These are phyloP conservation scores for Flaveria sonorensis DNA, from an alignment of 129 eudicot genomes.

Conservation along the genomic window DNA sequence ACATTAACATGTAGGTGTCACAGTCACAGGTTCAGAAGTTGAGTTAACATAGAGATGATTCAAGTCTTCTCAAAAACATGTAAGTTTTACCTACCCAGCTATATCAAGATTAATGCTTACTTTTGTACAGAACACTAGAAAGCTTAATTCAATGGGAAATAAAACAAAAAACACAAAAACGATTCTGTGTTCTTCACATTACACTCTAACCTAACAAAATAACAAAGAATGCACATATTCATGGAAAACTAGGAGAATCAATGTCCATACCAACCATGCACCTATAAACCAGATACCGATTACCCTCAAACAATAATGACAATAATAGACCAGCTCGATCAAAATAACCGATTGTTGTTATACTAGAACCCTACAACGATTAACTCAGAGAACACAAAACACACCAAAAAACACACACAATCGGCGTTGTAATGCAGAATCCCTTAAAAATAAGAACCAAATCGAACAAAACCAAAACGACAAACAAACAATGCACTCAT, in stretches of 20 bases:
- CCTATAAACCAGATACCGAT: constrained; percentile 4
- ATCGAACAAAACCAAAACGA: constrained; percentile 2
- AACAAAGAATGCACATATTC: constrained; percentile 16
- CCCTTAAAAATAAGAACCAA: not conserved
- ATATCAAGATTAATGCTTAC: not conserved
- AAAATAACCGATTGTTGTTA: not conserved
- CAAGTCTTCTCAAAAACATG: no score
- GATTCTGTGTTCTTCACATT: not conserved
- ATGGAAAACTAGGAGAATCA: constrained; percentile 23
- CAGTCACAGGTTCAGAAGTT: no score
- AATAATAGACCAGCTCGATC: not conserved
- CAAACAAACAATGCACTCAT: constrained; percentile 2
- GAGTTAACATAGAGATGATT: no score
- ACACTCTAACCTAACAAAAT: constrained; percentile 12
- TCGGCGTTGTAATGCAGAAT: not conserved
- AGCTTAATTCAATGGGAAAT: not conserved
- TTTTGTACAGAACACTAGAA: not conserved
- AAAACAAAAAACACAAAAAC: constrained; percentile 1
- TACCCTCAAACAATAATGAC: not conserved
- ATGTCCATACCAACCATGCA: constrained; percentile 14
- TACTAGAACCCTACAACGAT: constrained; percentile 6
- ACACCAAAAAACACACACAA: not conserved
- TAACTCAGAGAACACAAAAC: not conserved
- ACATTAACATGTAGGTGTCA: not conserved
- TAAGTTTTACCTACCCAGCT: not conserved